Evolutionary conservation across 805 yeast species (phyloP), one percentile per base, ranked within the genome.

Genomic region (Metschnikowia kunwiensis): DNA sequence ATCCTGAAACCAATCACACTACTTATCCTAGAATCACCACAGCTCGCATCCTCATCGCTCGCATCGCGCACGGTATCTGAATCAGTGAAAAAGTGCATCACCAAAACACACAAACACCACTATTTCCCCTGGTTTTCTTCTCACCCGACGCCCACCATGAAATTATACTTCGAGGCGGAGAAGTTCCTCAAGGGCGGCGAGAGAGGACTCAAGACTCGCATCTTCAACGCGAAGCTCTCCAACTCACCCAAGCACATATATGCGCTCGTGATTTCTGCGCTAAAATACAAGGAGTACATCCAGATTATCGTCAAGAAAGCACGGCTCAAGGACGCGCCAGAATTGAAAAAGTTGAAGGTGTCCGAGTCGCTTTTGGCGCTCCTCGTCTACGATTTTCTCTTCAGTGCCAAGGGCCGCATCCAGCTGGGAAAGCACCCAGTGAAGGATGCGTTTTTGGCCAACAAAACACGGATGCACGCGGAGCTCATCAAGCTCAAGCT

Each of bases 371-470:
- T 84, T 31, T 76, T 84, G 2, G 44, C 80, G 35, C 64, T 91
- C 7, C 60, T 91, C 60, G 82, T 82, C 1, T 95, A 91, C 53
- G 98, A 91, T 61, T 65, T 87, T 35, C 58, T 89, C 5, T 72
- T 93, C 39, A 74, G 91, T 5, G 75, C 78, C 45, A 71, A 78
- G 18, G 93, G 94, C 8, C 65, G 96, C 43, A 82, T 91, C 41
- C 94, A 87, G 55, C 82, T 87, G 70, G 94, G 94, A 5, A 89
- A 88, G 51, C 87, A 82, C 43, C 85, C 91, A 0, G 71, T 87
- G 40, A 93, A 93, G 54, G 93, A 85, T 32, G 82, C 85, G 9
- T 69, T 93, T 4, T 63, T 93, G 38, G 72, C 78, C 41, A 82
- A 88, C 57, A 86, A 84, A 58, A 80, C 95, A 0, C 68, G 97